phyloP scores from a whole-genome alignment of 441 rosid species.

The Gossypium aridum region DNA sequence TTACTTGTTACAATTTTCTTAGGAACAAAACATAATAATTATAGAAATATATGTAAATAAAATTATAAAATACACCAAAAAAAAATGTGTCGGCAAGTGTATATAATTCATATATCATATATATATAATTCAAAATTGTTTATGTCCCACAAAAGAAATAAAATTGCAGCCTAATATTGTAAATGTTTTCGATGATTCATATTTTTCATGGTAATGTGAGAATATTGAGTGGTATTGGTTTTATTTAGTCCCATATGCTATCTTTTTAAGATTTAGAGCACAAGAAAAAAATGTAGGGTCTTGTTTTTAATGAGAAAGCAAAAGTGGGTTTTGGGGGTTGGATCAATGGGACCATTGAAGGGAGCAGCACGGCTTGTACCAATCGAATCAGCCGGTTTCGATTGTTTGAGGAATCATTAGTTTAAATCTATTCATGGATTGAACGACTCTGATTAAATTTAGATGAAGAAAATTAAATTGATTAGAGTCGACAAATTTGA shows the following conservation, averaged over 20 bases:
- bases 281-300: neutral
- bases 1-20: neutral
- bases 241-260: neutral
- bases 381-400: neutral
- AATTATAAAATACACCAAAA: neutral
- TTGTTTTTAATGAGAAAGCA: neutral
- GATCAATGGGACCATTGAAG: neutral
- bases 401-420: neutral
- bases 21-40: neutral
- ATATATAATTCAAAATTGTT: constrained; percentile 3
- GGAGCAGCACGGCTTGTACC: constrained; percentile 1
- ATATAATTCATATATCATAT: neutral
- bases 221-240: neutral
- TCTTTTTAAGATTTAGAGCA: neutral
- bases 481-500: no score
- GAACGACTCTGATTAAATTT: no score
- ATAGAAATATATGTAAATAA: neutral
- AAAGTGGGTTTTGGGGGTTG: neutral
- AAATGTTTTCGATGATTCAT: neutral
- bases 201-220: constrained; percentile 1
- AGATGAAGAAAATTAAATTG: no score
- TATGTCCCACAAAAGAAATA: constrained; percentile 9
- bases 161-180: neutral
- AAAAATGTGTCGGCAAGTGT: neutral
- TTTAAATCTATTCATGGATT: no score